These are phyloP conservation scores for Lactarius trivialis DNA, from an alignment of 768 basidiomycete genomes.

Conservation along the genomic window DNA sequence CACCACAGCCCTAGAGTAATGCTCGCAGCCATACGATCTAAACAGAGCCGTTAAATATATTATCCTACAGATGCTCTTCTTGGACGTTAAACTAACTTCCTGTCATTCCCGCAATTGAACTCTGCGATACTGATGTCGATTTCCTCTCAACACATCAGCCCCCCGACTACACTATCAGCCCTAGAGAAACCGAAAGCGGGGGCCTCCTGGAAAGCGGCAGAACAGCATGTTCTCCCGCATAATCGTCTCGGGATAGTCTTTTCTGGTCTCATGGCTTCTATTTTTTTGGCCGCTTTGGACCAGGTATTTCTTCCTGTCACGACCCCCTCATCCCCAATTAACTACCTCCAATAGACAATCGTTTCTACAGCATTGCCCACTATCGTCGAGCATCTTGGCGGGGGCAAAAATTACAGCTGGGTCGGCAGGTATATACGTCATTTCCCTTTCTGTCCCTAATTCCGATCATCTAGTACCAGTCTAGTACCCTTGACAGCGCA, in stretches of 20 bases:
- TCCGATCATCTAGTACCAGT: no score
- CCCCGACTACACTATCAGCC: background rate
- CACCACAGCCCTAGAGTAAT: no score
- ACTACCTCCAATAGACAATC: slow-evolving; percentile 31
- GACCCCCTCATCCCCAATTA: background rate
- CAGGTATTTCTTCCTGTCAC: slow-evolving; percentile 28
- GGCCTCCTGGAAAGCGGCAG: slow-evolving; percentile 34
- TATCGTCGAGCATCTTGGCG: slow-evolving; percentile 40
- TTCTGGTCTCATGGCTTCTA: slow-evolving; percentile 38
- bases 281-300: slow-evolving; percentile 44
- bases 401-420: slow-evolving; percentile 44
- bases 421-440: slow-evolving; percentile 36
- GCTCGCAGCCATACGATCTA: no score
- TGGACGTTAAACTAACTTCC: background rate
- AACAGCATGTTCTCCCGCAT: slow-evolving; percentile 39
- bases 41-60: no score
- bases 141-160: background rate
- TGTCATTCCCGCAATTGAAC: background rate
- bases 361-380: slow-evolving; percentile 47
- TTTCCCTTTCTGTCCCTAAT: background rate
- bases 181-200: slow-evolving; percentile 25
- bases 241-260: slow-evolving; percentile 40
- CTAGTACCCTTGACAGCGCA: slow-evolving; percentile 45
- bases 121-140: background rate
- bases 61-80: no score